A percentile compares a stretch with the other conserved stretches of the same genome.
Evolutionary conservation across 116 monocot species (phyloP).

Genomic region (Phalaenopsis hybrid): DNA sequence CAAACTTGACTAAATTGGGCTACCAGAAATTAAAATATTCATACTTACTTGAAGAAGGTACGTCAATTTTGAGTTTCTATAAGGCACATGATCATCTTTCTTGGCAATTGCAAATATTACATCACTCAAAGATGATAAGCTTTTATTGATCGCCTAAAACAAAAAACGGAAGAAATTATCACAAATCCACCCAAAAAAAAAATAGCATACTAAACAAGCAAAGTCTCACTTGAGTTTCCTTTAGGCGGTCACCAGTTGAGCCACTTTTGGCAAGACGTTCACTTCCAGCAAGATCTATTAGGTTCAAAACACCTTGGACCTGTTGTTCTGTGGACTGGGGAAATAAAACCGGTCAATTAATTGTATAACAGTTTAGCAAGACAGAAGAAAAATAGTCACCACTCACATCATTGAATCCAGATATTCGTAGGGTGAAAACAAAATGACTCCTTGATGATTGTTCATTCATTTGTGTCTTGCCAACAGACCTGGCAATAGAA

Average conservation of each 20-base stretch:
- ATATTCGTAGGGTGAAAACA: conserved; percentile 42
- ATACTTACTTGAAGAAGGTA: conserved; percentile 39
- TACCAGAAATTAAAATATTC: neutral
- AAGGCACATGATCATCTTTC: conserved; percentile 54
- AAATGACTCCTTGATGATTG: conserved; percentile 46
- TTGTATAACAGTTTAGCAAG: neutral
- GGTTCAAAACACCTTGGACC: conserved; percentile 46
- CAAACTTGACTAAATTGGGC: too few species aligned
- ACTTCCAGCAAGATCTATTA: conserved; percentile 58
- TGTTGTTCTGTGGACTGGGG: conserved; percentile 43
- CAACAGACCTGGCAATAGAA: conserved; percentile 30
- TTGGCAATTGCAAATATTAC: conserved; percentile 51
- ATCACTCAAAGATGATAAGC: conserved; percentile 46
- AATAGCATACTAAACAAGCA: neutral
- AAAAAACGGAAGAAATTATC: neutral
- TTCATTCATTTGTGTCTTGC: conserved; percentile 44
- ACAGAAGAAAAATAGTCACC: neutral
- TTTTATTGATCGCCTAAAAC: conserved; percentile 49
- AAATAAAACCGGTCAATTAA: neutral
- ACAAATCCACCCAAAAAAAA: neutral
- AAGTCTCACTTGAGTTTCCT: conserved; percentile 43
- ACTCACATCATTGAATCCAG: conserved; percentile 32
- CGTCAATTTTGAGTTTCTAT: conserved; percentile 50
- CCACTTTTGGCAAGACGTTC: conserved; percentile 53
- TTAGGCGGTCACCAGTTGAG: conserved; percentile 47